Conservation (phyloP, 257 asterid genomes). For the Euphrasia confusa region DNA sequence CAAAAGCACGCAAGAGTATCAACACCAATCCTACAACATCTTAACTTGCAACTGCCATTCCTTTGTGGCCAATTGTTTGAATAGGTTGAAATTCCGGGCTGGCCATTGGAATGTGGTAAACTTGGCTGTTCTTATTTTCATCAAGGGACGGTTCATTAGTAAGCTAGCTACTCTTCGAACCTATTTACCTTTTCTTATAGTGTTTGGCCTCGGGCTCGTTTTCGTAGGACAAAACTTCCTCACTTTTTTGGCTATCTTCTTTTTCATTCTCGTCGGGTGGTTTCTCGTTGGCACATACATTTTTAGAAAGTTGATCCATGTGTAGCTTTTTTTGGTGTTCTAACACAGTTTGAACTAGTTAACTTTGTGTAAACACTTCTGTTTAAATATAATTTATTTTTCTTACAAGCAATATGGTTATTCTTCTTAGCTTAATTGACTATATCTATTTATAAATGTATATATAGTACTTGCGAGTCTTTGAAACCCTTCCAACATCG, state of each 20-base stretch:
- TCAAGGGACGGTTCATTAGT: slow-evolving; percentile 65
- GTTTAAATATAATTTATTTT: too few species aligned
- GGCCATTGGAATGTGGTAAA: slow-evolving; percentile 84
- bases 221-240: slow-evolving; percentile 29
- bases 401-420: too few species aligned
- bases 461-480: too few species aligned
- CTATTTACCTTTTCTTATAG: slow-evolving; percentile 57
- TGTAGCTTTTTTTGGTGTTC: slow-evolving; percentile 31
- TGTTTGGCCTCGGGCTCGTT: slow-evolving; percentile 44
- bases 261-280: slow-evolving; percentile 70
- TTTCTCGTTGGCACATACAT: slow-evolving; percentile 71
- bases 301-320: slow-evolving; percentile 56
- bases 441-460: too few species aligned
- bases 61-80: slow-evolving; percentile 80
- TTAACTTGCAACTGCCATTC: slow-evolving; percentile 97
- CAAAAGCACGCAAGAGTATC: slow-evolving; percentile 79
- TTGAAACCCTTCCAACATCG: too few species aligned
- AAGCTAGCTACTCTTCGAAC: slow-evolving; percentile 51
- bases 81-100: slow-evolving; percentile 62
- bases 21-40: slow-evolving; percentile 82
- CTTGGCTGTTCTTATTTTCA: slow-evolving; percentile 62
- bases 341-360: too few species aligned
- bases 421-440: too few species aligned
- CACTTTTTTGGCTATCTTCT: slow-evolving; percentile 42
- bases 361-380: too few species aligned